Percentiles rank a stretch among this genome's conserved stretches.
These are phyloP conservation scores for Madurella fahalii DNA, from an alignment of 2,329 filamentous ascomycete species.

Conservation along the genomic window DNA sequence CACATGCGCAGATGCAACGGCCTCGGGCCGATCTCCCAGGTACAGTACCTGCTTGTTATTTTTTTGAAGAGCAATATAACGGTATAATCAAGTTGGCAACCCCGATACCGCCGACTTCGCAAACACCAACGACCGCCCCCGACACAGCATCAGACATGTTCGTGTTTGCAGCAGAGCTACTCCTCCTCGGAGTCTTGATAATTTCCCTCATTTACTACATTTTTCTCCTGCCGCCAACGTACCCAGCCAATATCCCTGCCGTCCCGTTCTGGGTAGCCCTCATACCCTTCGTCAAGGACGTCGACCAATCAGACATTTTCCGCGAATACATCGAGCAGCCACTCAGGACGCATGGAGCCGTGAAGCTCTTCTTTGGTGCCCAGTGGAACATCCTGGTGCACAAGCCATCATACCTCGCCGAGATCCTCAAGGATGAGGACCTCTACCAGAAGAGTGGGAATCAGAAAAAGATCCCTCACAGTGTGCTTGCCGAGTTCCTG, in stretches of 20 bases:
- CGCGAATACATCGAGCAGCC: slow-evolving; percentile 36
- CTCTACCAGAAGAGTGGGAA: slow-evolving; percentile 22
- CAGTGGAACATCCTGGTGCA: slow-evolving; percentile 47
- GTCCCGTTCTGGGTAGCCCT: slow-evolving; percentile 43
- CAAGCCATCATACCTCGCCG: slow-evolving; percentile 39
- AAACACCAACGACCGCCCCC: too few relatives aligned
- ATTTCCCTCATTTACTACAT: slow-evolving; percentile 9
- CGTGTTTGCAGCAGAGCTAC: slow-evolving; percentile 3
- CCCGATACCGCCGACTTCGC: too few relatives aligned
- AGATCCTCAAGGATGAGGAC: slow-evolving; percentile 35
- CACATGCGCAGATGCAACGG: too few relatives aligned
- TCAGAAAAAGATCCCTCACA: slow-evolving; percentile 22
- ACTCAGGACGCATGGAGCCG: slow-evolving; percentile 39
- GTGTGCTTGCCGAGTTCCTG: slow-evolving; percentile 17
- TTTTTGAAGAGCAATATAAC: too few relatives aligned
- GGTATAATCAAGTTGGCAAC: too few relatives aligned
- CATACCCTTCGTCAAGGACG: slow-evolving; percentile 38
- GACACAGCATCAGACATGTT: slow-evolving; percentile 6
- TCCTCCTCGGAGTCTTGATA: slow-evolving; percentile 2
- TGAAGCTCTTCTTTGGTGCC: slow-evolving; percentile 46
- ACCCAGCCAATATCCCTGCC: slow-evolving; percentile 37
- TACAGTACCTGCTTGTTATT: too few relatives aligned
- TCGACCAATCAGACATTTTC: slow-evolving; percentile 41
- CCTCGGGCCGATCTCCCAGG: too few relatives aligned
- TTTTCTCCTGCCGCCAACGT: slow-evolving; percentile 18